Percentiles rank a stretch among this genome's conserved stretches.
Conservation (phyloP, 768 basidiomycete species). For the Macrolepiota fuliginosa region DNA sequence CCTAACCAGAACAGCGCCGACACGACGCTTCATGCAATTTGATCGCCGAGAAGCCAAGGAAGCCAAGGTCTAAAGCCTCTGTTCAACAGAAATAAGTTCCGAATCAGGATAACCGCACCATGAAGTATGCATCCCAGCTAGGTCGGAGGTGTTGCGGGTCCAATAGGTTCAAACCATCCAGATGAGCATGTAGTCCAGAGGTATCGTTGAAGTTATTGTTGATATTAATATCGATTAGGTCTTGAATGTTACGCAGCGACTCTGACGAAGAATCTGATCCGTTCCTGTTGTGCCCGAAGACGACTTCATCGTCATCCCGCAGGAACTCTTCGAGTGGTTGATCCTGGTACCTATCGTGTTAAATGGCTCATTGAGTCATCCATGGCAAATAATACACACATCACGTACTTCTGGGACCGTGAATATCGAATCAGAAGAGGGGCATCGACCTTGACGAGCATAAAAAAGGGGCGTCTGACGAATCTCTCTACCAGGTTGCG, state of each 20-base stretch:
- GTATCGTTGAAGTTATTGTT: slow-evolving; percentile 61
- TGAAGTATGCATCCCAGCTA: slow-evolving; percentile 95
- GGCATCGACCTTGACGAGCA: slow-evolving; percentile 82
- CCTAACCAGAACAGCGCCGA: slow-evolving; percentile 90
- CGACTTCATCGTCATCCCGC: slow-evolving; percentile 60
- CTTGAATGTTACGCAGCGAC: slow-evolving; percentile 34
- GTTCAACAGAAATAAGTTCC: neutral
- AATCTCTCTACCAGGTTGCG: slow-evolving; percentile 63
- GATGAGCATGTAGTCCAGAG: slow-evolving; percentile 52
- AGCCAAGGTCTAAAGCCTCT: slow-evolving; percentile 66
- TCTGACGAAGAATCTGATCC: slow-evolving; percentile 11
- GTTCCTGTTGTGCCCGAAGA: slow-evolving; percentile 49
- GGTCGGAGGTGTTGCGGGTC: slow-evolving; percentile 80
- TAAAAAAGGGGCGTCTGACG: slow-evolving; percentile 84
- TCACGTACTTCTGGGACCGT: slow-evolving; percentile 50
- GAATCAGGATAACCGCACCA: slow-evolving; percentile 51
- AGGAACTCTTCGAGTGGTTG: slow-evolving; percentile 73
- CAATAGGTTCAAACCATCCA: slow-evolving; percentile 67
- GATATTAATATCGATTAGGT: slow-evolving; percentile 59
- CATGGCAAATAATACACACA: neutral
- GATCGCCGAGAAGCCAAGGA: slow-evolving; percentile 86
- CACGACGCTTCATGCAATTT: slow-evolving; percentile 96
- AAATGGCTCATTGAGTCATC: neutral
- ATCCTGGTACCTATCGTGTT: slow-evolving; percentile 12
- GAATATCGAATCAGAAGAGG: slow-evolving; percentile 69